Evolutionary conservation across 768 basidiomycete species (phyloP).

Genomic region (Calocybe indica): DNA sequence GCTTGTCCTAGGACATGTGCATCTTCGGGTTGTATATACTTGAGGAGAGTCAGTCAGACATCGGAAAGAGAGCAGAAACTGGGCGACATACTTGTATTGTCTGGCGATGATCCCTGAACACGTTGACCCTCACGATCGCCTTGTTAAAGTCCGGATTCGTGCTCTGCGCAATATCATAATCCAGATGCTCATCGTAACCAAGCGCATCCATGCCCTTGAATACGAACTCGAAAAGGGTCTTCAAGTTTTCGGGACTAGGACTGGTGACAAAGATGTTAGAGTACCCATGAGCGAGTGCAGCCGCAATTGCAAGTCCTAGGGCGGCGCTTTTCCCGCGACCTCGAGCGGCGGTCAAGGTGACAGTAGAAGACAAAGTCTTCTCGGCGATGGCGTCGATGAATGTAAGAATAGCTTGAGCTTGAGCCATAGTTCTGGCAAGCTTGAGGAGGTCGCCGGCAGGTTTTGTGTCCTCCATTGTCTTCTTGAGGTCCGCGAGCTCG

Average conservation of each 20-base stretch:
- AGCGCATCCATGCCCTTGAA: constrained; percentile 94
- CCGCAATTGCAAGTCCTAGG: constrained; percentile 90
- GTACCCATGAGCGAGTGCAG: constrained; percentile 90
- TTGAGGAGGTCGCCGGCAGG: constrained; percentile 87
- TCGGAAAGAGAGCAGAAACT: neutral
- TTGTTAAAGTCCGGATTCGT: constrained; percentile 94
- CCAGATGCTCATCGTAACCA: constrained; percentile 95
- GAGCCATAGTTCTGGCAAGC: constrained; percentile 88
- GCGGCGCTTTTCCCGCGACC: constrained; percentile 97
- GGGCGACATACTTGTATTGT: constrained; percentile 79
- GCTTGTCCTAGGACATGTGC: constrained; percentile 97
- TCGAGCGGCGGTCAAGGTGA: constrained; percentile 90
- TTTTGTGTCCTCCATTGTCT: constrained; percentile 73
- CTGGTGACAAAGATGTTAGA: constrained; percentile 98
- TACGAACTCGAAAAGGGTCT: constrained; percentile 95
- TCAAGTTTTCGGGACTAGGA: constrained; percentile 95
- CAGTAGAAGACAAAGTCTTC: constrained; percentile 91
- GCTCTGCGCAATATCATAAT: constrained; percentile 94
- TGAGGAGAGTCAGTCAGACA: neutral
- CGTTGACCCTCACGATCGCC: constrained; percentile 91
- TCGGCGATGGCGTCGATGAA: constrained; percentile 93
- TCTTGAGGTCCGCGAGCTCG: constrained; percentile 75
- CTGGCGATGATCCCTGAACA: constrained; percentile 90
- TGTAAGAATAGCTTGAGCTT: constrained; percentile 89
- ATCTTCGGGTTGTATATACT: constrained; percentile 99